Evolutionary conservation across 2,329 filamentous ascomycete genomes (phyloP).

Genomic region (Capronia epimyces): DNA sequence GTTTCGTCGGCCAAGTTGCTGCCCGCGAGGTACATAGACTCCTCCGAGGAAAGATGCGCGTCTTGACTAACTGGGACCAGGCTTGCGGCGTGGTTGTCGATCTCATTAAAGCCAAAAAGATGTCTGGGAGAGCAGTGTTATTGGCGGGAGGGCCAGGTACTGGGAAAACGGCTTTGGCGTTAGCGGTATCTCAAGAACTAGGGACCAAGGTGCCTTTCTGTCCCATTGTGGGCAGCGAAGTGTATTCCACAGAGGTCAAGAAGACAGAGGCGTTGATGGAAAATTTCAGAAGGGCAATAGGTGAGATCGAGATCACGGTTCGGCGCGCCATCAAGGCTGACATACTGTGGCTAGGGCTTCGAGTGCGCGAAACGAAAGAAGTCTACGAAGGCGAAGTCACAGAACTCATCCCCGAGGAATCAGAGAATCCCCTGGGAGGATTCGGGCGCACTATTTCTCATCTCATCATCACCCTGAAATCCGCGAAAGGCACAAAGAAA

Average conservation of each 20-base stretch:
- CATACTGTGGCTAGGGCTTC: slow-evolving; percentile 52
- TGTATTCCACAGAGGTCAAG: slow-evolving; percentile 97
- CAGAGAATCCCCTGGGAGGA: slow-evolving; percentile 91
- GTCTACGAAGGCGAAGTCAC: slow-evolving; percentile 99
- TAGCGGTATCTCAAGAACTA: slow-evolving; percentile 93
- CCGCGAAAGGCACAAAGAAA: slow-evolving; percentile 95
- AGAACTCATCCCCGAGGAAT: slow-evolving; percentile 94
- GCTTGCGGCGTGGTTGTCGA: slow-evolving; percentile 95
- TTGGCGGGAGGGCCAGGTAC: slow-evolving; percentile 92
- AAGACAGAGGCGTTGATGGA: slow-evolving; percentile 99
- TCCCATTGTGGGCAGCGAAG: slow-evolving; percentile 94
- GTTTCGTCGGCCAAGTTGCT: slow-evolving; percentile 82
- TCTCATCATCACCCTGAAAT: slow-evolving; percentile 88
- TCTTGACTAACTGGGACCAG: slow-evolving; percentile 41
- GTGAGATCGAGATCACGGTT: slow-evolving; percentile 42
- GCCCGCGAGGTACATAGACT: slow-evolving; percentile 69
- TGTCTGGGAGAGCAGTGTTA: slow-evolving; percentile 90
- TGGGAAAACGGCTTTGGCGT: slow-evolving; percentile 91
- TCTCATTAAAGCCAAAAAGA: slow-evolving; percentile 91
- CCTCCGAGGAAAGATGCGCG: background rate
- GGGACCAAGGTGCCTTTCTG: slow-evolving; percentile 98
- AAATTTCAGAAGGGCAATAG: slow-evolving; percentile 95
- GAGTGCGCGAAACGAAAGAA: slow-evolving; percentile 97
- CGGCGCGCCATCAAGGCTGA: slow-evolving; percentile 15
- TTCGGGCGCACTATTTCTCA: slow-evolving; percentile 98